A percentile compares a stretch with the other conserved stretches of the same genome.
phyloP scores from a whole-genome alignment of 768 basidiomycete species.

The Inosperma sp. region DNA sequence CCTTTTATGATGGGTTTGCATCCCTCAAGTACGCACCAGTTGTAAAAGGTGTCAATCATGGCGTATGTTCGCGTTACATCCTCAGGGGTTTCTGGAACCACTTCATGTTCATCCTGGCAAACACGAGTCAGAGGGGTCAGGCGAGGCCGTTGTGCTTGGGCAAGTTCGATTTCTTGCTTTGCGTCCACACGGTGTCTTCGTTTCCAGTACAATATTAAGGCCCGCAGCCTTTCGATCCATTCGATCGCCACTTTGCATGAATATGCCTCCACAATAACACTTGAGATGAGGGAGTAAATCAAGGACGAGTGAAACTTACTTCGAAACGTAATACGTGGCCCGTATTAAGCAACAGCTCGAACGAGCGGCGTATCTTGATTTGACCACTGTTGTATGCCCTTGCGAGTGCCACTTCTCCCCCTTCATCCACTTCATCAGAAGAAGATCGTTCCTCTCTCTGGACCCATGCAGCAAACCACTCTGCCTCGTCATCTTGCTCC shows the following conservation, averaged over 20 bases:
- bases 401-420: slow-evolving; percentile 53
- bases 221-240: slow-evolving; percentile 77
- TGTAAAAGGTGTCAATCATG: slow-evolving; percentile 64
- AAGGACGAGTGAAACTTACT: slow-evolving; percentile 39
- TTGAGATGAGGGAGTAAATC: background rate
- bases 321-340: slow-evolving; percentile 75
- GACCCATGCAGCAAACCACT: slow-evolving; percentile 30
- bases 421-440: slow-evolving; percentile 60
- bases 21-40: slow-evolving; percentile 81
- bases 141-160: slow-evolving; percentile 53
- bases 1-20: slow-evolving; percentile 73
- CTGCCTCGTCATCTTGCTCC: slow-evolving; percentile 29
- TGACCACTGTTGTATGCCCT: slow-evolving; percentile 39
- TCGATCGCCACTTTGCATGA: slow-evolving; percentile 65
- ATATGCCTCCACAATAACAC: slow-evolving; percentile 45
- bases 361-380: slow-evolving; percentile 60
- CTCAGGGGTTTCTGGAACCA: slow-evolving; percentile 47
- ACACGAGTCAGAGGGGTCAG: slow-evolving; percentile 54
- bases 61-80: slow-evolving; percentile 52
- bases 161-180: slow-evolving; percentile 74
- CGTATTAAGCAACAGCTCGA: slow-evolving; percentile 69
- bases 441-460: slow-evolving; percentile 36
- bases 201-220: slow-evolving; percentile 75
- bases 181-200: slow-evolving; percentile 72
- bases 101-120: slow-evolving; percentile 36